Base-by-base conservation (phyloP, 257 asterid genomes). In the Fraxinus americana region DNA sequence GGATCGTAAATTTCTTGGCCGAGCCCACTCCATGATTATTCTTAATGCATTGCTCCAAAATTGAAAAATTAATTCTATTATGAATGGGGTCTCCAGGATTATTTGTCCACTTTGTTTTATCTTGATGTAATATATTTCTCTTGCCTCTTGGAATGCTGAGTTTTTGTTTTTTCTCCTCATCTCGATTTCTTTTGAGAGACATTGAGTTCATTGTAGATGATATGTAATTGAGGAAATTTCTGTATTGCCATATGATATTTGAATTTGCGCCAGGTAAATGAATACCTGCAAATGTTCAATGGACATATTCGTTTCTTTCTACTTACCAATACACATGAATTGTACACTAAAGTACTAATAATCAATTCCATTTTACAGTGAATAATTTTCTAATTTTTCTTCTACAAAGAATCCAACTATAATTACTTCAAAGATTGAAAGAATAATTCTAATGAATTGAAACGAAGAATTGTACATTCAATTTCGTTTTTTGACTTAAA, bases 1-100 rank as follows among this genome's bases (percentile, higher is more conserved):
- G 97, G 85, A 84, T 92, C 80, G 96, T 92, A 80, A 90, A 88
- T 80, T 83, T 90, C 87, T 82, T 96, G 87, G 92, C 95, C 7
- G 94, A 92, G 83, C 86, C 92, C 32, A 70, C 80, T 74, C 61
- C 45, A 4, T 84, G 76, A 80, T 81, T 80, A 72, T 76, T 54
- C 23, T 59, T 57, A 52, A 39, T 25, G 16, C 34, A 4, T 70
- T 71, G 2, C 9, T 35, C 4, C 7, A 19, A 39, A 21, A 71
- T 36, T 16, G 10, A 69, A 36, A 2, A 69, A 70, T 1, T 16
- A 34, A 70, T 67, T 14, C 2, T 34, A 12, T 19, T 8, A 17
- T 19, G 73, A 69, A 69, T 16, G 2, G 5, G 4, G 27, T 30
- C 50, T 69, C 11, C 36, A 21, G 41, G 74, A 52, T 5, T 50